phyloP scores from a whole-genome alignment of 140 eudicot species.

The Ambrosia hybrid region DNA sequence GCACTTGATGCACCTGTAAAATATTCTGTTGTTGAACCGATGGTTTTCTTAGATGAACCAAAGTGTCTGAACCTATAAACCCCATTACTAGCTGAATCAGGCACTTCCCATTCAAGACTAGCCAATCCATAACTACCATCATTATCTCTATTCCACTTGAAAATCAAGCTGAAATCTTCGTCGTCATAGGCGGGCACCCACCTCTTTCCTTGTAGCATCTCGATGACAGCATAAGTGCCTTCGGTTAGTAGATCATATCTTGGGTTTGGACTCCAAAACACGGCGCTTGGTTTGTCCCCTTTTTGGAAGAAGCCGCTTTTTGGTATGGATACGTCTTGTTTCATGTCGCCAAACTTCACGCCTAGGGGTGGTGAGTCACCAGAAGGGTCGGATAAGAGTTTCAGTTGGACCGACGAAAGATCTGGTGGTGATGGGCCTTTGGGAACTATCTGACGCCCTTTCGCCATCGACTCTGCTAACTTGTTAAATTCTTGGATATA shows the following conservation, averaged over 20 bases:
- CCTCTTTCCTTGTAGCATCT: constrained; percentile 49
- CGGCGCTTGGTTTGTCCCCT: constrained; percentile 48
- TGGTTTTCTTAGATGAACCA: constrained; percentile 52
- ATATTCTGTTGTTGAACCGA: constrained; percentile 30
- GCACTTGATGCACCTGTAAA: constrained; percentile 83
- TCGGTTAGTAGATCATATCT: constrained; percentile 62
- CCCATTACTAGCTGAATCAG: constrained; percentile 45
- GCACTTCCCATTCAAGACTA: constrained; percentile 70
- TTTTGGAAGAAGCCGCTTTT: constrained; percentile 39
- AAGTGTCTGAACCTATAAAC: constrained; percentile 70
- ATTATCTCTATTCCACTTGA: constrained; percentile 49
- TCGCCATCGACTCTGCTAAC: constrained; percentile 56
- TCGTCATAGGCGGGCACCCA: constrained; percentile 66
- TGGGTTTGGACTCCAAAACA: constrained; percentile 68
- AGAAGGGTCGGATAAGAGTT: constrained; percentile 40
- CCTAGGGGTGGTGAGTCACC: constrained; percentile 70
- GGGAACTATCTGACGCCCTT: constrained; percentile 33
- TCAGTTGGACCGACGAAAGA: constrained; percentile 54
- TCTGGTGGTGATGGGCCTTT: constrained; percentile 59
- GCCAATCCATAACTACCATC: constrained; percentile 39
- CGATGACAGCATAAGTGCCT: constrained; percentile 73
- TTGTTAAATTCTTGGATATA: constrained; percentile 81
- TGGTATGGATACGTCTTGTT: constrained; percentile 42
- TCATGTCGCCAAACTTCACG: constrained; percentile 57
- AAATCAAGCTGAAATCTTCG: constrained; percentile 60